phyloP scores from a whole-genome alignment of 192 early-diverging fungal species.

The Coemansia nantahalensis region DNA sequence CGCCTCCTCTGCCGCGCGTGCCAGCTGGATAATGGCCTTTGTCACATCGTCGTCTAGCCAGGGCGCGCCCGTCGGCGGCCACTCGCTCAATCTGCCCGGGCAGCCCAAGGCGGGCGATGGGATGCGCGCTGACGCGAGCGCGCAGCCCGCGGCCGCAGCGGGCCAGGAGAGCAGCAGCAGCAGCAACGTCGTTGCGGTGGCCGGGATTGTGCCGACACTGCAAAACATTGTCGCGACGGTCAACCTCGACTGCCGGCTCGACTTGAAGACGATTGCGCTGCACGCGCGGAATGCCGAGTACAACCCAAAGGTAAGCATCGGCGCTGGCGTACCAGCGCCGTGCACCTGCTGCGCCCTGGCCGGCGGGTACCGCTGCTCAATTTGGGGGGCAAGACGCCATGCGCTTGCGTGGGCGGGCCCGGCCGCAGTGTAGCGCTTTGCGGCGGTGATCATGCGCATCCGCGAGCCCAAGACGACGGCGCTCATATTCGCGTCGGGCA shows the following conservation, averaged over 20 bases:
- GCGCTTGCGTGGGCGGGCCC: too few relatives aligned
- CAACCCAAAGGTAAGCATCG: constrained; percentile 89
- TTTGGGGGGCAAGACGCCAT: too few relatives aligned
- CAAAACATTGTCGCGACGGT: constrained; percentile 98
- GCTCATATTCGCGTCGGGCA: constrained; percentile 98
- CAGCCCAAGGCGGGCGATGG: constrained; percentile 3
- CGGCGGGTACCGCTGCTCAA: too few relatives aligned
- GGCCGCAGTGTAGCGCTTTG: constrained; percentile 77
- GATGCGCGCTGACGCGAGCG: constrained; percentile 3
- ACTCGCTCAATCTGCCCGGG: constrained; percentile 24
- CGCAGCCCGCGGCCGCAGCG: neutral
- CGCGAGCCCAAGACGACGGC: constrained; percentile 99
- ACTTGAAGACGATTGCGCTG: constrained; percentile 97
- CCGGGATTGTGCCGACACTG: constrained; percentile 50
- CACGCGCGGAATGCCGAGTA: constrained; percentile 99
- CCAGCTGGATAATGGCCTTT: constrained; percentile 32
- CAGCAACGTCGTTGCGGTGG: constrained; percentile 16
- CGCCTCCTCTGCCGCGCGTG: neutral
- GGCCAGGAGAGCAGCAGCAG: neutral
- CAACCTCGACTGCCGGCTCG: constrained; percentile 94
- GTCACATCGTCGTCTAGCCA: constrained; percentile 35
- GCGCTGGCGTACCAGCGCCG: too few relatives aligned
- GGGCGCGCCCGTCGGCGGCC: constrained; percentile 14
- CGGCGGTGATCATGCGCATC: constrained; percentile 99
- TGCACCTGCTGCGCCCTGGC: too few relatives aligned